These are phyloP conservation scores for Spongispora temasekensis DNA, from an alignment of 1,284 basidiomycete genomes.

Conservation along the genomic window DNA sequence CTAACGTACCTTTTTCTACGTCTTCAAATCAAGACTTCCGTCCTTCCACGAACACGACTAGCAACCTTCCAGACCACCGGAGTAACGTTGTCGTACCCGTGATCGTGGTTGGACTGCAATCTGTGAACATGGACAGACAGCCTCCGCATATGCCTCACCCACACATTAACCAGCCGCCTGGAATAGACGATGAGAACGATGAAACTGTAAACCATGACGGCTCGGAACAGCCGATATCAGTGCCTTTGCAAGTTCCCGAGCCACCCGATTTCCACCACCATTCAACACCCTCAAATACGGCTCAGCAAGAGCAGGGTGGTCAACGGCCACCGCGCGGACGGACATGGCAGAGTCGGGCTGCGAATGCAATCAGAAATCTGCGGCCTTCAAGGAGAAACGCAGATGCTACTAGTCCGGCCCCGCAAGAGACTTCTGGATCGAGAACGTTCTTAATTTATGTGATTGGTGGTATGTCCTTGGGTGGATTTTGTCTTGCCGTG, in stretches of 20 bases:
- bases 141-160: conserved; percentile 21
- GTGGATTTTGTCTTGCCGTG: neutral
- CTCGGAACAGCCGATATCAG: conserved; percentile 25
- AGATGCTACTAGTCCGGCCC: conserved; percentile 23
- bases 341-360: conserved; percentile 52
- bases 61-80: conserved; percentile 20
- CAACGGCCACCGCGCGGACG: conserved; percentile 30
- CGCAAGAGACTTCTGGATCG: conserved; percentile 47
- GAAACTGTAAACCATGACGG: conserved; percentile 29
- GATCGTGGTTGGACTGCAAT: conserved; percentile 78
- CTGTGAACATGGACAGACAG: conserved; percentile 53
- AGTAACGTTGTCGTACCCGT: conserved; percentile 67
- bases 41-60: conserved; percentile 11
- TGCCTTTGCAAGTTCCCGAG: conserved; percentile 32
- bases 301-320: conserved; percentile 21
- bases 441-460: conserved; percentile 82
- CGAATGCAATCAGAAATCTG: conserved; percentile 57
- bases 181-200: conserved; percentile 27
- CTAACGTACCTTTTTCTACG: conserved; percentile 1
- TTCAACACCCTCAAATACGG: conserved; percentile 9
- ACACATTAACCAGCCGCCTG: conserved; percentile 10
- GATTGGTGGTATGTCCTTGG: conserved; percentile 58
- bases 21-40: conserved; percentile 16
- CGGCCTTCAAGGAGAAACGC: conserved; percentile 43
- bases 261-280: conserved; percentile 24